phyloP scores from a whole-genome alignment of 192 early-diverging fungal species.

The Phycomyces blakesleeanus region DNA sequence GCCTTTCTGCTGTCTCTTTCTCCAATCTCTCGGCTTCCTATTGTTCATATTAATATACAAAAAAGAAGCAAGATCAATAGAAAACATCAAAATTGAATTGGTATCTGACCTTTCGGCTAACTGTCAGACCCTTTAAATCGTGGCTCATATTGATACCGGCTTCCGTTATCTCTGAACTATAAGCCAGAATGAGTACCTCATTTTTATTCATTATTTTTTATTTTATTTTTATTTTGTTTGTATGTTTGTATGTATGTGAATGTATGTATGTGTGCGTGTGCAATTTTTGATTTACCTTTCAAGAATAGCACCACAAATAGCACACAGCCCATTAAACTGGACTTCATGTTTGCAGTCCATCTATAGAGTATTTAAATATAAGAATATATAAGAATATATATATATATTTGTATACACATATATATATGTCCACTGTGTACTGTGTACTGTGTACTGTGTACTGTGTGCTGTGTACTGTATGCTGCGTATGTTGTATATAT shows the following conservation, averaged over 20 bases:
- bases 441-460: too few species aligned
- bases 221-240: too few species aligned
- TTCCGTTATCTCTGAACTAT: conserved; percentile 40
- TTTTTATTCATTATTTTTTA: too few species aligned
- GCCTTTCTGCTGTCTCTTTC: conserved; percentile 55
- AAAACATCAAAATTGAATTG: too few species aligned
- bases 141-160: conserved; percentile 81
- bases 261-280: neutral
- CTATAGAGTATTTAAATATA: too few species aligned
- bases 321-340: conserved; percentile 76
- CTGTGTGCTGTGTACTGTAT: too few species aligned
- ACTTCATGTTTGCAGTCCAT: conserved; percentile 69
- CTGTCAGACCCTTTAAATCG: conserved; percentile 64
- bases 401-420: too few species aligned
- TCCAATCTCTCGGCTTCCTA: conserved; percentile 74
- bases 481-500: too few species aligned
- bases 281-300: conserved; percentile 33
- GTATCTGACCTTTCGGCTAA: conserved; percentile 48
- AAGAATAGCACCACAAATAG: conserved; percentile 74
- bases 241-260: too few species aligned
- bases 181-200: neutral
- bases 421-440: too few species aligned
- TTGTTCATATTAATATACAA: neutral
- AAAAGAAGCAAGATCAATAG: too few species aligned
- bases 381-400: too few species aligned